A percentile compares a stretch with the other conserved stretches of the same genome.
phyloP scores from a whole-genome alignment of 1,284 basidiomycete genomes.

The Ustilago loliicola region DNA sequence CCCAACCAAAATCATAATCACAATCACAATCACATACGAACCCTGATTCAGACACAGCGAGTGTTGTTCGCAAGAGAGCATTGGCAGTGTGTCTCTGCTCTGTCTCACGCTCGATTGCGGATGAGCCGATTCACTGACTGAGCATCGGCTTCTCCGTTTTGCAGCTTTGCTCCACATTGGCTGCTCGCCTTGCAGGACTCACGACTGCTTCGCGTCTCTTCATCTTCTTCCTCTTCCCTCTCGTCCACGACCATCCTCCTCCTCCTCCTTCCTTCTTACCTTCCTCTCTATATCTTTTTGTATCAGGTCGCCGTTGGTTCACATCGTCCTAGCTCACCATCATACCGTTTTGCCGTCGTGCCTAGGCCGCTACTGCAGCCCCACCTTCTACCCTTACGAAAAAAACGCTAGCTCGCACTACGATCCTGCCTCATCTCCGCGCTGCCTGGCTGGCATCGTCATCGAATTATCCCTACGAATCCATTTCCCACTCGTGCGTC shows the following conservation, averaged over 20 bases:
- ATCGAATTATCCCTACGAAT: not conserved
- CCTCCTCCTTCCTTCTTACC: not conserved
- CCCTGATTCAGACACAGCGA: constrained; percentile 3
- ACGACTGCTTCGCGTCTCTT: not conserved
- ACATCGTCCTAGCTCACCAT: not conserved
- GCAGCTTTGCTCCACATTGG: constrained; percentile 2
- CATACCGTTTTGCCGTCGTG: not conserved
- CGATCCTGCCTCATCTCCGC: no score
- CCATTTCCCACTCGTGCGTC: not conserved
- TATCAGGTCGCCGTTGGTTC: not conserved
- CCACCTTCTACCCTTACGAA: no score
- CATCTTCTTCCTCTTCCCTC: not conserved
- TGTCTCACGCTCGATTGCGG: not conserved
- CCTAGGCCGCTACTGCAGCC: not conserved
- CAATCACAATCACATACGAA: constrained; percentile 4
- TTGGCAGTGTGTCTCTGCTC: no score
- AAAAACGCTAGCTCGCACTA: no score
- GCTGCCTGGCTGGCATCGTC: not conserved
- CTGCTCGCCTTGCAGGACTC: not conserved
- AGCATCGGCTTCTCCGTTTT: not conserved
- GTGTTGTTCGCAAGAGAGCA: not conserved
- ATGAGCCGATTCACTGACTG: not conserved
- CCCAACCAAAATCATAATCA: constrained; percentile 6
- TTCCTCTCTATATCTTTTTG: not conserved
- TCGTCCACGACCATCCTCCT: not conserved